Evolutionary conservation across 352 stramenopile genomes (phyloP), one percentile per base, ranked within the genome.

Genomic region (Globisporangium irregulare): DNA sequence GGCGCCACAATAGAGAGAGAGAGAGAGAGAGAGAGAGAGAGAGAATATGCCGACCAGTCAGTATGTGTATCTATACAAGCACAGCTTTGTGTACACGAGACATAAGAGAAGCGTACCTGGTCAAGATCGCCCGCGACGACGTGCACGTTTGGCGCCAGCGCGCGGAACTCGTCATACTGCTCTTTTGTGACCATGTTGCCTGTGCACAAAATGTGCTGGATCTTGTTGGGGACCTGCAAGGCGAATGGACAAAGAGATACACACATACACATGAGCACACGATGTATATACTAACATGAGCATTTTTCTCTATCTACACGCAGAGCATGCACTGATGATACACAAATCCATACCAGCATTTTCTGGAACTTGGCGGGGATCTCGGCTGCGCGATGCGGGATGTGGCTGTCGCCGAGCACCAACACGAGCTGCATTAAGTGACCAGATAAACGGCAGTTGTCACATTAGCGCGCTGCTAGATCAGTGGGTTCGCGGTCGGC

Each of bases 181-280:
- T 99, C 96, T 60, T 94, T 94, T 3, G 91, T 95, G 60, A 91
- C 91, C 68, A 99, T 78, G 77, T 99, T 99, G 34, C 98, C 98
- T 18, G 97, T 99, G 77, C 97, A 99, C 60, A 99, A 76, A 10
- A 99, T 92, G 75, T 99, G 97, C 74, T 99, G 95, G 78, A 99
- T 99, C 75, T 99, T 99, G 73, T 98, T 98, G 3, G 97, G 97
- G 12, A 99, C 85, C 59, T 99, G 75, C 78, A 5, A 22, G 0
- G 0, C 2, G 18, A 12, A 36, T 94, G 34, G 43, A 41, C 29
- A 48, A 59, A 12, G 27, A 32, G 46, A 48, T 7, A 25, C 27
- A 46, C n/a, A 25, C 8, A 46, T 7, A n/a, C 27, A 59, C 12
- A 36, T 38, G 9, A n/a, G 12, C 14, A 20, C 14, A 20, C 20